Evolutionary conservation across 495 filamentous ascomycete genomes (phyloP), one percentile per base, ranked within the genome.

Genomic region (Parathielavia hyrcaniae): DNA sequence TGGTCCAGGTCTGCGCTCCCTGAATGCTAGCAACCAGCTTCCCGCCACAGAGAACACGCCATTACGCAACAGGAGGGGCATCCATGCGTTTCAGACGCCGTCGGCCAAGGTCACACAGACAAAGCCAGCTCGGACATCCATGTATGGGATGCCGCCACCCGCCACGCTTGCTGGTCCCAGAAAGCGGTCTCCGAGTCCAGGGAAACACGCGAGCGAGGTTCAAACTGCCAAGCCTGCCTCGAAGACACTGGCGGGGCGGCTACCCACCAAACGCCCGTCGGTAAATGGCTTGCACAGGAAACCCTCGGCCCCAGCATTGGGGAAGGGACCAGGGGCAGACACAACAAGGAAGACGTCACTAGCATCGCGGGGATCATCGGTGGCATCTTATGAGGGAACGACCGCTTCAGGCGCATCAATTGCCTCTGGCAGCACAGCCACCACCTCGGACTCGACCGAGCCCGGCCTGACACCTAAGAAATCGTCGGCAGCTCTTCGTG

Each of bases 401-500:
- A 70, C 67, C 32, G 53, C 64, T 16, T 73, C 70, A 11, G 65
- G 69, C 51, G 61, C 68, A 2, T 73, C 76, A 10, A 71, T 69
- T 19, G 59, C 64, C 14, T 75, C 72, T 2, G 61, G 51, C 34
- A 67, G 66, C 50, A 77, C 73, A n/a, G 63, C 58, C n/a, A 50
- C 65, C 26, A 74, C 75, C 12, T 61, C 70, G 10, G 65, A 75
- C 47, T 74, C 72, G 17, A 48, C 62, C 10, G 70, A 77, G 46
- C 60, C 72, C 9, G 56, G 53, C 65, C 77, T 53, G 39, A 67
- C 60, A 54, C 74, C 44, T 38, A 73, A 81, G 11, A 91, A 87
- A 63, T 88, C 90, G 1, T 97, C 93, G 3, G 79, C 81, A 38
- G 86, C 91, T 2, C 69, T 98, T 45, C 81, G 93, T 17, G 91